These are phyloP conservation scores for Prunus mira DNA, from an alignment of 306 rosid genomes.

Conservation along the genomic window DNA sequence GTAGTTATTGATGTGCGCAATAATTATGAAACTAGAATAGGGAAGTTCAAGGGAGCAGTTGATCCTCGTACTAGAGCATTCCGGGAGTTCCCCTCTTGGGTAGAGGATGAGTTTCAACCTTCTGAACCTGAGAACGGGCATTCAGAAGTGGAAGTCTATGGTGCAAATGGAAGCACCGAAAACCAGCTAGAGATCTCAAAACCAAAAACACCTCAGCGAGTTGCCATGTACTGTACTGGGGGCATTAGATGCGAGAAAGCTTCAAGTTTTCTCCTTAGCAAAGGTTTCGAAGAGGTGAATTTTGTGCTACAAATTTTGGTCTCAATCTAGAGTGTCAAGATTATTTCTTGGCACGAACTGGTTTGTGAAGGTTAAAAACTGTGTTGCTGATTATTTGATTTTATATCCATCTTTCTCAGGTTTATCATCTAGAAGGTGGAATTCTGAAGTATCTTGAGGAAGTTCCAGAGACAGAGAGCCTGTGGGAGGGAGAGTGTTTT, in stretches of 20 bases:
- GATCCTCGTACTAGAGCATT: constrained; percentile 79
- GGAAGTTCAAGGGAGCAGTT: constrained; percentile 90
- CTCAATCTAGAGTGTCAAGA: too few relatives aligned
- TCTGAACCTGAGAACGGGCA: constrained; percentile 22
- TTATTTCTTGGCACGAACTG: neutral
- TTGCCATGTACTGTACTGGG: constrained; percentile 99
- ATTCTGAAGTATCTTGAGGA: constrained; percentile 93
- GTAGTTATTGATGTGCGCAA: constrained; percentile 93
- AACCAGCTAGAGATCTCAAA: constrained; percentile 33
- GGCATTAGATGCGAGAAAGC: constrained; percentile 99
- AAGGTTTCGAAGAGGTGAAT: constrained; percentile 88
- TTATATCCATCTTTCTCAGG: constrained; percentile 33
- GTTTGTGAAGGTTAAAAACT: neutral
- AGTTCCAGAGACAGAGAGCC: constrained; percentile 69
- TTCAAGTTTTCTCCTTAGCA: constrained; percentile 77
- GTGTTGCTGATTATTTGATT: constrained; percentile 3
- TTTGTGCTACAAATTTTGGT: neutral
- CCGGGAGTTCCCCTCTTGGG: constrained; percentile 93
- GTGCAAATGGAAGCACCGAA: constrained; percentile 32
- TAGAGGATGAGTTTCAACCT: constrained; percentile 59
- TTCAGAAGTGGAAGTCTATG: constrained; percentile 21
- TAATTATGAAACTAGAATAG: constrained; percentile 84
- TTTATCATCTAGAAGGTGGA: constrained; percentile 95
- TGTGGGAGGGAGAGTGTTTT: constrained; percentile 96
- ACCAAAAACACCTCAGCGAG: constrained; percentile 50